These are phyloP conservation scores for Trichoderma aggressivum DNA, from an alignment of 2,329 filamentous ascomycete genomes.

Conservation along the genomic window DNA sequence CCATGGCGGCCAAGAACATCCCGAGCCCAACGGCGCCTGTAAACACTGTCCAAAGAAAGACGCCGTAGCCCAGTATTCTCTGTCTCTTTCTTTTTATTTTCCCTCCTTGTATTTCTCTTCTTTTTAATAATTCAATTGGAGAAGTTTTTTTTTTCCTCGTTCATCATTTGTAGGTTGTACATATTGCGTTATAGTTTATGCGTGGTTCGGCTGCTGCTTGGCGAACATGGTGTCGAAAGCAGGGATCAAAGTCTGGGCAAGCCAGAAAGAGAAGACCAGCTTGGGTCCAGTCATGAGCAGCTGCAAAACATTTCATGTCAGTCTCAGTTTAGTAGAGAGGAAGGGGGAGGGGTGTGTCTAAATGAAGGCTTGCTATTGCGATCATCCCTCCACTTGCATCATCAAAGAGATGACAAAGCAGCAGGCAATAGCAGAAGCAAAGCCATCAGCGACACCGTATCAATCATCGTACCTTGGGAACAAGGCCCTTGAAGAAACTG, in stretches of 20 bases:
- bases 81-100: background rate
- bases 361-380: background rate
- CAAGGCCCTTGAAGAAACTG: constrained; percentile 96
- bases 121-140: background rate
- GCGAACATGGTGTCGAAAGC: constrained; percentile 61
- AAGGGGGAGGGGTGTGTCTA: background rate
- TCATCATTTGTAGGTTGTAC: constrained; percentile 13
- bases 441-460: background rate
- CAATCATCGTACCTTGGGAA: constrained; percentile 66
- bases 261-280: constrained; percentile 99
- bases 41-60: constrained; percentile 6
- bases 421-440: background rate
- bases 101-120: background rate
- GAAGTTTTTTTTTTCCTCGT: background rate
- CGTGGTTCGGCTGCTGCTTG: constrained; percentile 3
- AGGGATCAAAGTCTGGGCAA: constrained; percentile 96
- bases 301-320: constrained; percentile 36
- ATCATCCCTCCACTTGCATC: background rate
- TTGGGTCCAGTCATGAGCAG: constrained; percentile 98
- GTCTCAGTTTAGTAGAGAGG: constrained; percentile 16
- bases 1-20: constrained; percentile 15
- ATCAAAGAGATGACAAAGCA: background rate
- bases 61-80: background rate
- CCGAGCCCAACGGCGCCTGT: constrained; percentile 11
- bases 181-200: background rate